phyloP scores from a whole-genome alignment of 441 rosid genomes.

The Erodium moschatum region DNA sequence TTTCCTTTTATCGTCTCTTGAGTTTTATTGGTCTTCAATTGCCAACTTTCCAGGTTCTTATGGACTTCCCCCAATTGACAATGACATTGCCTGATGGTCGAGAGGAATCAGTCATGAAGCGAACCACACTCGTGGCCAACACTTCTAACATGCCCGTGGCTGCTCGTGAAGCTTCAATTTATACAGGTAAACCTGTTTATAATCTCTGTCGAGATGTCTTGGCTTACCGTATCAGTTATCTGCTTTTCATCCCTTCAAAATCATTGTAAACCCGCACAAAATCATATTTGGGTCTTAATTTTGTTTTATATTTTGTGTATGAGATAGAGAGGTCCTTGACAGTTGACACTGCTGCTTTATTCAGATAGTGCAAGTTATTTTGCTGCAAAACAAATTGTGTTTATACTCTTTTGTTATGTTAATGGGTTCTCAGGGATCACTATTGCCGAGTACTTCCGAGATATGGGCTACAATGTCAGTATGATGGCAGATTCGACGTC shows the following conservation, averaged over 20 bases:
- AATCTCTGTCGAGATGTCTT: neutral
- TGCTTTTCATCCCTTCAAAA: too few relatives aligned
- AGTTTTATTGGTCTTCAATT: slow-evolving; percentile 6
- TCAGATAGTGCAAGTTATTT: neutral
- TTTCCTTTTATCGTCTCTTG: neutral
- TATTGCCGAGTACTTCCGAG: slow-evolving; percentile 92
- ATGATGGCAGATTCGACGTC: slow-evolving; percentile 99
- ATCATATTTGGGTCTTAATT: neutral
- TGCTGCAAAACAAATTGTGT: slow-evolving; percentile 2
- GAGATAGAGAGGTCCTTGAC: neutral
- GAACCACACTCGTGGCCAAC: slow-evolving; percentile 95
- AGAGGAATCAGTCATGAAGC: slow-evolving; percentile 99
- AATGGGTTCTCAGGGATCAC: slow-evolving; percentile 64
- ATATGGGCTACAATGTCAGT: slow-evolving; percentile 99
- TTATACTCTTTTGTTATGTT: slow-evolving; percentile 13
- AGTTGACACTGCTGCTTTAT: too few relatives aligned
- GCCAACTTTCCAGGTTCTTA: slow-evolving; percentile 58
- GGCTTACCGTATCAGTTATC: neutral
- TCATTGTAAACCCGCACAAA: neutral
- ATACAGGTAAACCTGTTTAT: slow-evolving; percentile 55
- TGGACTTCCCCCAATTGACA: slow-evolving; percentile 99
- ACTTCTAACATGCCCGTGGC: slow-evolving; percentile 99
- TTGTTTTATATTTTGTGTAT: neutral
- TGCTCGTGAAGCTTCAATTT: slow-evolving; percentile 98
- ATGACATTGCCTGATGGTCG: slow-evolving; percentile 99